Evolutionary conservation across 306 rosid genomes (phyloP).

Genomic region (Corylus heterophylla): DNA sequence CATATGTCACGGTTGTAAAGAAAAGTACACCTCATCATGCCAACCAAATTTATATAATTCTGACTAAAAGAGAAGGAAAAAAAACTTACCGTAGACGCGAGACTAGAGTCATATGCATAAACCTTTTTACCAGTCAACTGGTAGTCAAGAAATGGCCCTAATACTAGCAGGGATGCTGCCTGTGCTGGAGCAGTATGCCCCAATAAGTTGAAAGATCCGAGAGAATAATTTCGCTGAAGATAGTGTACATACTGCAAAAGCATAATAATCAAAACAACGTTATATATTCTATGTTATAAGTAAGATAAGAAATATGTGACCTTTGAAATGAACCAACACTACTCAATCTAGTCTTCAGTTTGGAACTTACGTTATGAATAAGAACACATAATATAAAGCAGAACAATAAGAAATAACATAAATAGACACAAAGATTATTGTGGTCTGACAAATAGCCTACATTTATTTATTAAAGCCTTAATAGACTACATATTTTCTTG

Average conservation of each 20-base stretch:
- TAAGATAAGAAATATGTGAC: not conserved
- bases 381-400: no score
- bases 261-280: slow-evolving; percentile 15
- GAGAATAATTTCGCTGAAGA: slow-evolving; percentile 75
- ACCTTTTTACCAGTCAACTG: slow-evolving; percentile 69
- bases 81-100: slow-evolving; percentile 51
- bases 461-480: no score
- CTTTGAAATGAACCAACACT: not conserved
- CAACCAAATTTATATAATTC: slow-evolving; percentile 6
- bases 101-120: slow-evolving; percentile 44
- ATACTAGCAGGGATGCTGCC: slow-evolving; percentile 56
- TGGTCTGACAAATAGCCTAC: no score
- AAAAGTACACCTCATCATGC: slow-evolving; percentile 9
- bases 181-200: slow-evolving; percentile 82
- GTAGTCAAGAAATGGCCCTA: slow-evolving; percentile 73
- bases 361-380: not conserved
- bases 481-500: no score
- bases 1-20: not conserved
- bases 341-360: slow-evolving; percentile 1
- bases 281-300: slow-evolving; percentile 11
- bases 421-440: no score
- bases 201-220: slow-evolving; percentile 74
- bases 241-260: slow-evolving; percentile 67
- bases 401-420: no score
- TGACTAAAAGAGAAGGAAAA: not conserved